Evolutionary conservation across 2,329 filamentous ascomycete species (phyloP).

Genomic region (Aspergillus ochraceus): DNA sequence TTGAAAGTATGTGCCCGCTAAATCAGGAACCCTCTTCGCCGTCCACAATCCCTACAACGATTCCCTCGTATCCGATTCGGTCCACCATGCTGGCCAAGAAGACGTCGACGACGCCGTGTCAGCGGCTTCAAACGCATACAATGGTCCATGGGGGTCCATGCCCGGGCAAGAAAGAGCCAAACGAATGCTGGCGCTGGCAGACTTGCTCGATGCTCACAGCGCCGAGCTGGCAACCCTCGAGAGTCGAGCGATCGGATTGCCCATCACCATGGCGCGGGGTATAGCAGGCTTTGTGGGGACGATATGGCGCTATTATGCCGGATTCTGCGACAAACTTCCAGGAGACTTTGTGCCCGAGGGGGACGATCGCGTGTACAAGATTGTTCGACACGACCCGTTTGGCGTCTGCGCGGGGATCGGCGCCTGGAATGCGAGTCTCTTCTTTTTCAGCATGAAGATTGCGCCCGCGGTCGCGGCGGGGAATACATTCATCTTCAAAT

Average conservation of each 20-base stretch:
- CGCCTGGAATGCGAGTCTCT: slow-evolving; percentile 45
- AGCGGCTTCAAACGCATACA: slow-evolving; percentile 46
- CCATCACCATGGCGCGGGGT: background rate
- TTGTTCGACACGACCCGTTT: slow-evolving; percentile 18
- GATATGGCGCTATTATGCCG: slow-evolving; percentile 7
- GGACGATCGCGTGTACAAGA: slow-evolving; percentile 29
- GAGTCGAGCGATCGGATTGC: background rate
- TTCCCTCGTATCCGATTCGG: slow-evolving; percentile 34
- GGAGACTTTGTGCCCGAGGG: slow-evolving; percentile 11
- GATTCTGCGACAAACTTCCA: slow-evolving; percentile 7
- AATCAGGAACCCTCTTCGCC: slow-evolving; percentile 47
- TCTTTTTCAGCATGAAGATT: slow-evolving; percentile 41
- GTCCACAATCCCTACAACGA: slow-evolving; percentile 45
- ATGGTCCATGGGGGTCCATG: slow-evolving; percentile 6
- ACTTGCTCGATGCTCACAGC: slow-evolving; percentile 9
- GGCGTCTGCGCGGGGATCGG: slow-evolving; percentile 36
- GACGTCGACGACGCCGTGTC: slow-evolving; percentile 48
- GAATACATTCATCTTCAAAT: slow-evolving; percentile 48
- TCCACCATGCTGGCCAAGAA: slow-evolving; percentile 47
- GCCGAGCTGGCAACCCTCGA: background rate
- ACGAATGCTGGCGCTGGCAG: slow-evolving; percentile 13
- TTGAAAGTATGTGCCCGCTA: slow-evolving; percentile 46
- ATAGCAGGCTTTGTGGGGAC: slow-evolving; percentile 1
- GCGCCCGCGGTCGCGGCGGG: slow-evolving; percentile 47
- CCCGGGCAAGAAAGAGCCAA: slow-evolving; percentile 1